phyloP scores from a whole-genome alignment of 768 basidiomycete species.

The Hygrophoropsis aurantiaca region DNA sequence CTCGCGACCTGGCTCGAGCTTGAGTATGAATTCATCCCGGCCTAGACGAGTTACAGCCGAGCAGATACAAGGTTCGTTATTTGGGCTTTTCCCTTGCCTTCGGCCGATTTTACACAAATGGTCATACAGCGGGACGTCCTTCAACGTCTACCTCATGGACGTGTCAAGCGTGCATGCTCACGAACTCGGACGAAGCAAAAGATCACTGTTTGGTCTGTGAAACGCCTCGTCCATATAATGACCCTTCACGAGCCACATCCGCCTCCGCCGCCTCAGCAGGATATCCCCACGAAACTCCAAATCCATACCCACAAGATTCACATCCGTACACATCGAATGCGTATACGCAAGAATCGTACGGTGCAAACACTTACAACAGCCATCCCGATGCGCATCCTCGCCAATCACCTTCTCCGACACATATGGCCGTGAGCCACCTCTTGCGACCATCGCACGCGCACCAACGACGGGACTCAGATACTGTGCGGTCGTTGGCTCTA shows the following conservation, averaged over 20 bases:
- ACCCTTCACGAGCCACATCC: neutral
- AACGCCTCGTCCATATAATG: conserved; percentile 13
- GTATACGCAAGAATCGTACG: conserved; percentile 9
- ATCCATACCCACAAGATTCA: conserved; percentile 13
- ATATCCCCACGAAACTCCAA: conserved; percentile 7
- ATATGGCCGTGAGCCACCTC: conserved; percentile 29
- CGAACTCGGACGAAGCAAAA: conserved; percentile 26
- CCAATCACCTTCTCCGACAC: conserved; percentile 55
- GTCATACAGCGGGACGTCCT: conserved; percentile 42
- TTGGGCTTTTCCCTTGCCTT: too few species aligned
- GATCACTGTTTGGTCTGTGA: conserved; percentile 40
- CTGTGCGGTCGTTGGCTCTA: conserved; percentile 50
- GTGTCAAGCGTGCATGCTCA: conserved; percentile 47
- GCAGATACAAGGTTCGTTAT: conserved; percentile 39
- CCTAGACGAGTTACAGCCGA: conserved; percentile 41
- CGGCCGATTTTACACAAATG: too few species aligned
- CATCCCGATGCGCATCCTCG: conserved; percentile 32
- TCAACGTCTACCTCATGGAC: conserved; percentile 49
- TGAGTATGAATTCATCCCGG: conserved; percentile 39
- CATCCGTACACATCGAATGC: too few species aligned
- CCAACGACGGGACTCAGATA: conserved; percentile 75
- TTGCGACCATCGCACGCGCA: conserved; percentile 42
- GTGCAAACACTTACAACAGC: conserved; percentile 18
- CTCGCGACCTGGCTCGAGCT: conserved; percentile 44
- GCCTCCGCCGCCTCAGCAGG: conserved; percentile 2